phyloP scores from a whole-genome alignment of 2,329 filamentous ascomycete species.

The Ceratocystis ficicola region DNA sequence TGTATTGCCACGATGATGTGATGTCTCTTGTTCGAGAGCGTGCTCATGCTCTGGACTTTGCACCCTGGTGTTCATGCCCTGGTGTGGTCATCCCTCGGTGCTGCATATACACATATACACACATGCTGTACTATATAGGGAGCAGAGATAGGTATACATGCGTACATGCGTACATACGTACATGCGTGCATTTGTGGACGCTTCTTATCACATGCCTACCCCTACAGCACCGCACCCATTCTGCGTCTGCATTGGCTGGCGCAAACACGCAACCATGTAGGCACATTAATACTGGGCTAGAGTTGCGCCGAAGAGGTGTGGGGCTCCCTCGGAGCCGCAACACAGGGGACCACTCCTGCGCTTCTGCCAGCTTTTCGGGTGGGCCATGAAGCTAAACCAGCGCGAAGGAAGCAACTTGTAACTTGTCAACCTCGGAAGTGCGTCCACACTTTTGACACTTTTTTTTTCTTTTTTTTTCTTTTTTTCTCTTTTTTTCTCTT shows the following conservation, averaged over 20 bases:
- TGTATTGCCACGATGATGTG: no score
- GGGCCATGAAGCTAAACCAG: conserved; percentile 14
- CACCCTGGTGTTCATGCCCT: no score
- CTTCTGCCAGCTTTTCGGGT: conserved; percentile 15
- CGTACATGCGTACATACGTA: background rate
- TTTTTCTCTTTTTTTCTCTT: background rate
- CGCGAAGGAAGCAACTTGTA: conserved; percentile 17
- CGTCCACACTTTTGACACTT: conserved; percentile 17
- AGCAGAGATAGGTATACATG: background rate
- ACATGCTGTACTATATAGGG: no score
- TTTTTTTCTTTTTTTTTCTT: background rate
- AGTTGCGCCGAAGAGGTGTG: conserved; percentile 21
- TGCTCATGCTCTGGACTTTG: no score
- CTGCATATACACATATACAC: background rate
- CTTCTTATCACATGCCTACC: no score
- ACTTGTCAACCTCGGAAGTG: conserved; percentile 14
- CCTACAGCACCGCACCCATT: no score
- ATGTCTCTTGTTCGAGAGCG: no score
- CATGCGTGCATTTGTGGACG: no score
- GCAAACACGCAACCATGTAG: no score
- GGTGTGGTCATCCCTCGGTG: background rate
- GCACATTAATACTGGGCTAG: background rate
- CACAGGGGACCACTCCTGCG: conserved; percentile 11
- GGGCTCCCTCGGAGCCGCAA: conserved; percentile 19
- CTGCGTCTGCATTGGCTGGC: no score